Evolutionary conservation across 139 green algal genomes (phyloP).

Genomic region (Micractinium conductrix): DNA sequence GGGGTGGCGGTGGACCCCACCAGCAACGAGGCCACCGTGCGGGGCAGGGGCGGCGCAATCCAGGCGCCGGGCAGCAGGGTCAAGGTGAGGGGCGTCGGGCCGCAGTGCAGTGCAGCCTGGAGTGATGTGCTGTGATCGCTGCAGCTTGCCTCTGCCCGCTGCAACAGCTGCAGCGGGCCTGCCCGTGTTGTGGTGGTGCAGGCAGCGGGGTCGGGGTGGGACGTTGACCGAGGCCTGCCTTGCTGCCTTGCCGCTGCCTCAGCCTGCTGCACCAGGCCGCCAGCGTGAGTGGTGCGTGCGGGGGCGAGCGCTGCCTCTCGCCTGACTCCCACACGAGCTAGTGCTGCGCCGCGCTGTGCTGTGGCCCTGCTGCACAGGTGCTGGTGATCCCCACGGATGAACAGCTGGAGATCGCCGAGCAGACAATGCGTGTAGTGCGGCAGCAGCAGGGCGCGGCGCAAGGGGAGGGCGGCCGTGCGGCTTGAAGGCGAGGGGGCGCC

Average conservation of each 20-base stretch:
- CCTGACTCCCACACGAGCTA: too few species aligned
- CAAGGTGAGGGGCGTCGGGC: conserved; percentile 2
- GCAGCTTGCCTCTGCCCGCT: too few species aligned
- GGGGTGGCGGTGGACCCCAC: conserved; percentile 74
- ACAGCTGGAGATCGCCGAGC: conserved; percentile 87
- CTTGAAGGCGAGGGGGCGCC: too few species aligned
- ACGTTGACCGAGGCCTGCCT: not conserved
- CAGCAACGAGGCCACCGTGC: conserved; percentile 62
- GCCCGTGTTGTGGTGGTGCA: not conserved
- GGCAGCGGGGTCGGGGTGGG: not conserved
- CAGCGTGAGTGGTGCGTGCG: too few species aligned
- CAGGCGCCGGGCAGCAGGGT: conserved; percentile 15
- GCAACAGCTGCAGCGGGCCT: too few species aligned
- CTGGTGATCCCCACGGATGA: conserved; percentile 93
- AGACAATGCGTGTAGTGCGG: conserved; percentile 67
- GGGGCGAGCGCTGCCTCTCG: too few species aligned
- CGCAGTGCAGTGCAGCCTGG: too few species aligned
- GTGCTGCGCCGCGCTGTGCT: too few species aligned
- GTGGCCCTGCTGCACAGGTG: conserved; percentile 49
- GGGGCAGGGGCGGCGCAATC: conserved; percentile 57
- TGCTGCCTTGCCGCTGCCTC: not conserved
- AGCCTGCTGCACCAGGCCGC: too few species aligned
- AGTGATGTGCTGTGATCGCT: too few species aligned
- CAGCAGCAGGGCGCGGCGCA: too few species aligned
- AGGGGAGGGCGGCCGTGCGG: too few species aligned